Base-by-base conservation (phyloP, 176 grass and related monocot genomes). In the Oryza nivara region DNA sequence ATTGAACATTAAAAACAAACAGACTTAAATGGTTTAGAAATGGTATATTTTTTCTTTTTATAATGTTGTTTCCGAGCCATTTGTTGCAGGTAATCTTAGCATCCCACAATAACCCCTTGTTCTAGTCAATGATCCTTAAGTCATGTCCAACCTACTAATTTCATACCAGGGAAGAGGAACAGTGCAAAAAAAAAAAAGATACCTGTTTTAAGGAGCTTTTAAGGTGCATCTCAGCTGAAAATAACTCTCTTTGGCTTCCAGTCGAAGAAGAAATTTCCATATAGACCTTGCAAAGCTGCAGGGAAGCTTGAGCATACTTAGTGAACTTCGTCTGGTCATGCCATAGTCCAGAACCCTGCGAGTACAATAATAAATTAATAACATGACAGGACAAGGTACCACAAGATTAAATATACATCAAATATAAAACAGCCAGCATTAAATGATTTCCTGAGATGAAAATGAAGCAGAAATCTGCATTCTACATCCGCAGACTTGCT, bases 191-290 rank as follows among this genome's bases (percentile, higher is more conserved):
- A 48, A n/a, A 73, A 35, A 58, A 22, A 40, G 13, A 82, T 70
- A 93, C 92, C 95, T 95, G 89, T 82, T 95, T 98, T 72, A 98
- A 92, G 48, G 87, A 84, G 77, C 91, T 95, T 95, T 85, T 92
- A 45, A 98, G 89, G 72, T 95, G 92, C 92, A 98, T 92, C 87
- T 95, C 92, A 30, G 89, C 95, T 73, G 74, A 67, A 41, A 92
- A 88, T 86, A 98, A 82, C 65, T 98, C 91, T 76, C 56, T 83
- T 10, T 61, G 67, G 73, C 77, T 93, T 65, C 92, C 95, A 61
- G 34, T 89, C 11, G 90, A 91, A 32, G 88, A 86, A 86, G 90
- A 86, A 88, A 94, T 92, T 87, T 94, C 91, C 85, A 95, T 82
- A 74, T 92, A 95, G 77, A 87, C 65, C 68, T 90, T 90, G 83